Evolutionary conservation across 805 yeast species (phyloP).

Genomic region (Nakazawaea laoshanensis): DNA sequence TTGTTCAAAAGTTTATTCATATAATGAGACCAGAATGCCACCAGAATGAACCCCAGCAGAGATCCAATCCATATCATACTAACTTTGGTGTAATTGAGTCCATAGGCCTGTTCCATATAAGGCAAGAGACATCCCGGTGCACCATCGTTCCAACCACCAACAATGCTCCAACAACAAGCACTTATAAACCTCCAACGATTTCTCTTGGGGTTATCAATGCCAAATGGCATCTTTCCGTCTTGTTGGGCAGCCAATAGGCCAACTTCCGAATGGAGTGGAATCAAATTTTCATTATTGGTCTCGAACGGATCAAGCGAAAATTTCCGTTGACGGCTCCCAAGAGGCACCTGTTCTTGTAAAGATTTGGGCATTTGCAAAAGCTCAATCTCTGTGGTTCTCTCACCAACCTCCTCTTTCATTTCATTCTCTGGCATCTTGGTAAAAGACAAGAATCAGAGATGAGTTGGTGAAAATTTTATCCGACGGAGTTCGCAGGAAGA

Average conservation of each 20-base stretch:
- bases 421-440: no score
- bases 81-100: conserved; percentile 22
- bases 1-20: conserved; percentile 18
- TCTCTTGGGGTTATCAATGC: conserved; percentile 24
- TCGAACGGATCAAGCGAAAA: no score
- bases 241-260: neutral
- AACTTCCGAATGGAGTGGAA: no score
- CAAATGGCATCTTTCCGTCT: neutral
- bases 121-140: conserved; percentile 31
- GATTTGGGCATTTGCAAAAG: no score
- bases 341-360: no score
- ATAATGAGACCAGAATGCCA: conserved; percentile 24
- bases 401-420: no score
- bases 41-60: conserved; percentile 25
- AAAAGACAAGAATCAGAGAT: no score
- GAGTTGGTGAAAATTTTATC: no score
- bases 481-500: no score
- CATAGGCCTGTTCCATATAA: conserved; percentile 22
- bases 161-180: conserved; percentile 26
- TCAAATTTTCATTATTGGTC: no score
- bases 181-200: conserved; percentile 28
- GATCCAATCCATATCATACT: conserved; percentile 28
- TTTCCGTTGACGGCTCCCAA: no score
- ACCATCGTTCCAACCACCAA: conserved; percentile 28
- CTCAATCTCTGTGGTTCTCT: no score